Base-by-base conservation (phyloP, 768 basidiomycete species). In the Termitomyces sp. region DNA sequence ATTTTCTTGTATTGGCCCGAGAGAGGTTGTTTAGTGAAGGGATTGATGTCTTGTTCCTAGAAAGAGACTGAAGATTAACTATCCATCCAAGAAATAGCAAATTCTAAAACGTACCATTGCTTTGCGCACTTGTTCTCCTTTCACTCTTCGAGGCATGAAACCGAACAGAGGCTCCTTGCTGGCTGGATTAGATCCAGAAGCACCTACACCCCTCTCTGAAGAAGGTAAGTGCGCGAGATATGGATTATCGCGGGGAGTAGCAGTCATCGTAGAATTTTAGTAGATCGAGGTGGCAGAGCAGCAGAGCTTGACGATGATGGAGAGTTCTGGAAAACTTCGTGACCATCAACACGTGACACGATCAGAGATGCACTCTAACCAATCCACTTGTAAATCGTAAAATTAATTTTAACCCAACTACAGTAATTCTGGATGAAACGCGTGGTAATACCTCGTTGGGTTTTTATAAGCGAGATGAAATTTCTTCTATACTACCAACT, bases 1-100 rank as follows among this genome's bases (percentile, higher is more conserved):
- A 98, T 95, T 74, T 90, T 93, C 71, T 76, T 84, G 77, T 97
- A 98, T 61, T 87, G 82, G 3, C 81, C 67, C 0, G 92, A 83
- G 68, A 87, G 88, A 0, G 92, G 89, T 58, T 68, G 71, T 57
- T 88, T 88, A 5, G 91, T 97, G 75, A 98, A 98, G 1, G 96
- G 90, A 66, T 98, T 98, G 41, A 88, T 59, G 41, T 89, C 82
- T 59, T 87, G 80, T 65, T 89, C 84, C 93, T 94, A 66, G 10
- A 63, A 46, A 22, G 53, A 57, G 6, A 12, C 26, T 16, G 5
- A 5, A 26, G 10, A 12, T 24, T 41, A 13, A 22, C 8, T 4
- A 3, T 39, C 2, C 37, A 8, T 9, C 14, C 3, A 7, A 42
- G 13, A 55, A 12, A 3, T 22, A 29, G 34, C 5, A 7, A 14